These are phyloP conservation scores for Ophiostoma himal-ulmi DNA, from an alignment of 2,329 filamentous ascomycete species.

Conservation along the genomic window DNA sequence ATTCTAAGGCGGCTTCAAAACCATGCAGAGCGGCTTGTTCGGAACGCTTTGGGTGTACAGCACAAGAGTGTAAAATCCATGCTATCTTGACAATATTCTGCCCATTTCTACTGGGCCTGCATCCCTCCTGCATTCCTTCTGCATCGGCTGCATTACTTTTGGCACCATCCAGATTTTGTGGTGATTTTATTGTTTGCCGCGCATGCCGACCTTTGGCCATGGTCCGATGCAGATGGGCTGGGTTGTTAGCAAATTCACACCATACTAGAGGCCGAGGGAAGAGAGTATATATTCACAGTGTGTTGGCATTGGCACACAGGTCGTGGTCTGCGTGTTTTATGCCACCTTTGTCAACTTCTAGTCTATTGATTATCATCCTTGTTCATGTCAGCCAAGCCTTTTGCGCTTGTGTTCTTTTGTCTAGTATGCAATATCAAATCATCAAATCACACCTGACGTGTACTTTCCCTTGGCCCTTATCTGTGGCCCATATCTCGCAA, in stretches of 20 bases:
- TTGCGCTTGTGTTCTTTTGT: background rate
- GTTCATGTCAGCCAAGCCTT: background rate
- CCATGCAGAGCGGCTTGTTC: no score
- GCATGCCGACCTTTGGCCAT: background rate
- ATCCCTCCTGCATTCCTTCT: background rate
- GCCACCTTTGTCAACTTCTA: background rate
- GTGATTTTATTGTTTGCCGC: background rate
- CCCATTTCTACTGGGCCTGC: background rate
- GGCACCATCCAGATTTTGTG: background rate
- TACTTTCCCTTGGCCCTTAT: background rate
- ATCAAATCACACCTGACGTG: background rate
- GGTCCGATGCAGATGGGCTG: background rate
- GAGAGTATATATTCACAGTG: background rate
- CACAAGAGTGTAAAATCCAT: background rate
- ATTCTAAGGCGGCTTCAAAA: no score
- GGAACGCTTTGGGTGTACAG: background rate
- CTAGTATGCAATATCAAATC: background rate
- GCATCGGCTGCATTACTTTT: background rate
- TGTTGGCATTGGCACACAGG: background rate
- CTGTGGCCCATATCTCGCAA: background rate
- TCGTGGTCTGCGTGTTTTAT: constrained; percentile 2
- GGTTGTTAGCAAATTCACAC: background rate
- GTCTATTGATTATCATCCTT: background rate
- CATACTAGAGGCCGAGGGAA: background rate
- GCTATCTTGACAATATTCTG: background rate